Evolutionary conservation across 768 basidiomycete species (phyloP), one percentile per base, ranked within the genome.

Genomic region (Termitomyces sp.): DNA sequence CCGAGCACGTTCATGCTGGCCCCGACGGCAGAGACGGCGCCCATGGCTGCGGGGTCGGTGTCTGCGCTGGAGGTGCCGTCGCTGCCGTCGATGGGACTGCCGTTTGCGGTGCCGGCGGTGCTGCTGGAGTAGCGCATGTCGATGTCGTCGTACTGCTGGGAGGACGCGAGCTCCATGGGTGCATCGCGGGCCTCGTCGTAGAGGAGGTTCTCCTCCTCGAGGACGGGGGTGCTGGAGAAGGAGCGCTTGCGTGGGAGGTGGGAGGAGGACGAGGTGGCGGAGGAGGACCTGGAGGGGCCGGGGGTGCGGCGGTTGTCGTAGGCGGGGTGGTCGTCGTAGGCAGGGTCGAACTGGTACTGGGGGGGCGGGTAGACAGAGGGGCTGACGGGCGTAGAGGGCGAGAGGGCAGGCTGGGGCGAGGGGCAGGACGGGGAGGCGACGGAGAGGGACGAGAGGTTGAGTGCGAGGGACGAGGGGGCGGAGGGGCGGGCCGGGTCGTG

Each of bases 161-260:
- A 45, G 18, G 72, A 67, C 15, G 61, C 58, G 57, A 76, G 63
- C 27, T 77, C 72, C 70, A 76, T 75, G 8, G 70, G 66, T 2
- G 73, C 60, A 58, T 77, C 74, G 63, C 72, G 67, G 48, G 71
- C 45, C 55, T 77, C 71, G 60, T 80, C 76, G 64, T 77, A 78
- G 63, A 77, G 30, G 22, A 58, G 67, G 31, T 60, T 63, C 55
- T 78, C 79, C 51, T 78, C 79, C 50, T 79, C 77, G 27, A 77
- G 71, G 22, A 78, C 70, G 59, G 74, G 69, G 53, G 75, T 75
- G 27, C 81, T 76, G 18, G 79, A 83, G 66, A 88, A 86, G 67
- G 85, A 86, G 59, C 88, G 79, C 70, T 89, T 89, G 39, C 86
- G 76, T 1, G 87, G 85, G 11, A 87, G 76, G 16, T 84, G 83